Evolutionary conservation across 495 filamentous ascomycete species (phyloP).

Genomic region (Penicillium cinerascens): DNA sequence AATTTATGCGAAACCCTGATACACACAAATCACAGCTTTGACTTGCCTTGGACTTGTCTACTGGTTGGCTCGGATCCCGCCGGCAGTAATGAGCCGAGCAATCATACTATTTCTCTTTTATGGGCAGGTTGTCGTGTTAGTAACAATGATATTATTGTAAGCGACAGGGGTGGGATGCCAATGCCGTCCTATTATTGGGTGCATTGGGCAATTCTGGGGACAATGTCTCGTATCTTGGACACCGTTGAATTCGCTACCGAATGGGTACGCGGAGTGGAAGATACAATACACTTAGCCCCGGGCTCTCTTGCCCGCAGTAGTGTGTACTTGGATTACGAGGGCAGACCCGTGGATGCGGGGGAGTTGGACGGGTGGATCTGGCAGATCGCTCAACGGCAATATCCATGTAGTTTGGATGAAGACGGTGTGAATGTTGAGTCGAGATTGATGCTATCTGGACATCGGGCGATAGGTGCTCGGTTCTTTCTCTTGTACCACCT

Average conservation of each 20-base stretch:
- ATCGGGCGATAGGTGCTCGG: neutral
- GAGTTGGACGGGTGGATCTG: neutral
- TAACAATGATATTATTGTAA: neutral
- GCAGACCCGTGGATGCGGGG: conserved; percentile 1
- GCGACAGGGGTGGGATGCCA: neutral
- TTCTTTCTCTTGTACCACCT: neutral
- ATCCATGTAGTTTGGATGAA: neutral
- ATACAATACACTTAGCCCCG: neutral
- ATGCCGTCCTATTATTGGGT: neutral
- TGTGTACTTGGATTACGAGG: conserved; percentile 2
- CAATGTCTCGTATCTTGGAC: neutral
- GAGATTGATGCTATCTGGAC: neutral
- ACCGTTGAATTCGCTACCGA: neutral
- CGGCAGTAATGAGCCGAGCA: neutral
- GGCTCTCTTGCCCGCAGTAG: neutral
- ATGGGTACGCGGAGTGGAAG: neutral
- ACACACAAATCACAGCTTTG: neutral
- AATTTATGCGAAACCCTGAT: conserved; percentile 22
- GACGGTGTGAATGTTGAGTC: neutral
- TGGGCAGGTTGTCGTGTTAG: neutral
- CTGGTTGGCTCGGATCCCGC: conserved; percentile 14
- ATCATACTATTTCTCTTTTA: neutral
- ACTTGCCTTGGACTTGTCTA: neutral
- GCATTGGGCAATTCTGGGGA: neutral
- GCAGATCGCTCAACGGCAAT: conserved; percentile 27